These are phyloP conservation scores for Ananas comosus DNA, from an alignment of 176 grass and related monocot genomes.

Conservation along the genomic window DNA sequence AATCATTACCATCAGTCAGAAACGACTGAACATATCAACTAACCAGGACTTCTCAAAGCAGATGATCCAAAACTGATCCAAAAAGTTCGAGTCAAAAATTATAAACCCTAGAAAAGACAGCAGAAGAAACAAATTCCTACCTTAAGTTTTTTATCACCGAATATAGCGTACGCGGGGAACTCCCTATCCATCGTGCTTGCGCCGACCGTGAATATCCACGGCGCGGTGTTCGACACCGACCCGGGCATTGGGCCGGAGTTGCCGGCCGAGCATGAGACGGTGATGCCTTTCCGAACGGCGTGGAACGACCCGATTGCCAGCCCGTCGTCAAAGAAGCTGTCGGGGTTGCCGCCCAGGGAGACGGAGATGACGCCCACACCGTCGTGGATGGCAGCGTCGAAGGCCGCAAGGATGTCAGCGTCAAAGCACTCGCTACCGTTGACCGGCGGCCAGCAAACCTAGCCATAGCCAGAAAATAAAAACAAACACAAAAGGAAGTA, in stretches of 20 bases:
- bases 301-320: conserved; percentile 57
- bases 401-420: conserved; percentile 51
- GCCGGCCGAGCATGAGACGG: conserved; percentile 60
- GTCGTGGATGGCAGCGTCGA: conserved; percentile 63
- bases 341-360: conserved; percentile 40
- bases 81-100: background rate
- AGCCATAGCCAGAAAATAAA: background rate
- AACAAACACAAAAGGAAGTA: too few species aligned
- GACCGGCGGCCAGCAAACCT: conserved; percentile 44
- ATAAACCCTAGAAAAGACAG: background rate
- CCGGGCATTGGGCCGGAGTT: conserved; percentile 37
- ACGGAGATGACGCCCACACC: conserved; percentile 55
- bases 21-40: too few species aligned
- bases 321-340: conserved; percentile 25
- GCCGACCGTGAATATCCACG: conserved; percentile 62
- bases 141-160: conserved; percentile 28
- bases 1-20: too few species aligned
- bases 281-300: conserved; percentile 44
- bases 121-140: background rate
- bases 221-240: conserved; percentile 40
- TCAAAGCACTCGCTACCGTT: conserved; percentile 49
- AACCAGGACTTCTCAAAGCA: background rate
- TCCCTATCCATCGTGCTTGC: conserved; percentile 48
- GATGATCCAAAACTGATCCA: background rate
- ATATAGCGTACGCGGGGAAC: conserved; percentile 33